These are phyloP conservation scores for Xylariaceae sp. DNA, from an alignment of 2,329 filamentous ascomycete species.

Conservation along the genomic window DNA sequence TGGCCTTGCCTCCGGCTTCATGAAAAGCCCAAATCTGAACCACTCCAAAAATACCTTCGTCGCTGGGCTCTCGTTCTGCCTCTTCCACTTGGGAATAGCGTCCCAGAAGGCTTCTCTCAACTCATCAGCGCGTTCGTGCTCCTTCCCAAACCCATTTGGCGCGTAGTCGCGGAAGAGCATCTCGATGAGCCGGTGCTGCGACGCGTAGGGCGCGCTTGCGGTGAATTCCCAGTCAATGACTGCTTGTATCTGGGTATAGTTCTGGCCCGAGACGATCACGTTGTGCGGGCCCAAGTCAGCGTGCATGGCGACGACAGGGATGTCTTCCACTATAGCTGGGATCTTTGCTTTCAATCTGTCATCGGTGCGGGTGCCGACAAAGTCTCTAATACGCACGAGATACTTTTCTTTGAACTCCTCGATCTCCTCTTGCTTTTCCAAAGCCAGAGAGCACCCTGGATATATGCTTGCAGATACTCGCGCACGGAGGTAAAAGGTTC, in stretches of 20 bases:
- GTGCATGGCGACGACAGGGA: conserved; percentile 4
- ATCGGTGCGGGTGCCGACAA: conserved; percentile 1
- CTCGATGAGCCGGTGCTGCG: conserved; percentile 3
- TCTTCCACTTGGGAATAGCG: conserved; percentile 1
- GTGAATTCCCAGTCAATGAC: conserved; percentile 5
- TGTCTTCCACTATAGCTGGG: conserved; percentile 1
- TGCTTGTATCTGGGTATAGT: conserved; percentile 1
- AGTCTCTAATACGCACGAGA: conserved; percentile 2
- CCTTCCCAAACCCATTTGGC: not conserved
- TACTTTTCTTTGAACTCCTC: conserved; percentile 1
- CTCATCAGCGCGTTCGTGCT: conserved; percentile 1
- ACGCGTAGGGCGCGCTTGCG: conserved; percentile 3
- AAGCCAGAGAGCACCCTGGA: conserved; percentile 7
- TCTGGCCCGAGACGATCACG: conserved; percentile 1
- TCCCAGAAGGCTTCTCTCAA: conserved; percentile 2
- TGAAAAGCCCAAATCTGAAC: conserved; percentile 4
- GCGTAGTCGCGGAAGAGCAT: conserved; percentile 1
- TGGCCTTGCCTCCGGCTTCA: conserved; percentile 1
- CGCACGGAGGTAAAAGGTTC: conserved; percentile 18
- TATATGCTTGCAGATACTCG: conserved; percentile 15
- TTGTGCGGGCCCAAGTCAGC: conserved; percentile 3
- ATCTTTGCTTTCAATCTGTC: too few species aligned
- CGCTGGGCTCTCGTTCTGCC: conserved; percentile 1
- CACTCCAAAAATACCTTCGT: conserved; percentile 1
- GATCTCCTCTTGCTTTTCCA: conserved; percentile 12